Base-by-base conservation (phyloP, 495 filamentous ascomycete species). In the Jackrogersella minutella region DNA sequence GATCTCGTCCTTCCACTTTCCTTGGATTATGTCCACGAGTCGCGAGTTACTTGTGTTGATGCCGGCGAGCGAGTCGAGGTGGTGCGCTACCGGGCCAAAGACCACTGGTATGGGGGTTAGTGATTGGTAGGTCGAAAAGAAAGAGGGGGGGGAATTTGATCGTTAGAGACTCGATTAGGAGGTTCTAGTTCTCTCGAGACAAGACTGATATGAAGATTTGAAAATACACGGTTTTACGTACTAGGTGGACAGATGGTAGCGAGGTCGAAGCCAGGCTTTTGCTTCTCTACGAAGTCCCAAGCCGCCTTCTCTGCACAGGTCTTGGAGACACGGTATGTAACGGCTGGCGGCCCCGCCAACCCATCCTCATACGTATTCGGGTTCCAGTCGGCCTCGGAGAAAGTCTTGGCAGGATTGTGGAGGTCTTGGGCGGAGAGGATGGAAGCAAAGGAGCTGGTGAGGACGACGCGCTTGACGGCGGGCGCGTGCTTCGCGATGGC, bases 401-500 rank as follows among this genome's bases (percentile, higher is more conserved):
- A 96, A 13, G 80, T 81, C 65, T 86, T 82, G 43, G 81, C 81
- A 0, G 81, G 71, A 58, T 79, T 69, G 13, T 31, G 21, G 0
- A 77, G 50, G 16, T 67, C 55, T 8, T 67, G 24, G n/a, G 78
- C 68, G 53, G 90, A 77, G 41, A 91, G 44, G 60, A 96, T 90
- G 16, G 91, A 81, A 6, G 93, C 93, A 76, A 94, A 97, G 13
- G 91, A 95, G 26, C 88, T 91, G 1, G 93, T 97, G 66, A 97
- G 84, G 46, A 93, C 88, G 9, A 97, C 90, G 54, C 88, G 82
- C 77, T 91, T 93, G 36, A 97, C 93, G 0, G 78, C 76, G 0
- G 93, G 92, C 0, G 92, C 92, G 61, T 84, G 81, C 51, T 86
- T 86, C 74, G 90, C 89, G 73, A 94, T 84, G 11, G 91, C 88